Conservation (phyloP, 2,329 filamentous ascomycete genomes). For the Pochonia chlamydosporia region DNA sequence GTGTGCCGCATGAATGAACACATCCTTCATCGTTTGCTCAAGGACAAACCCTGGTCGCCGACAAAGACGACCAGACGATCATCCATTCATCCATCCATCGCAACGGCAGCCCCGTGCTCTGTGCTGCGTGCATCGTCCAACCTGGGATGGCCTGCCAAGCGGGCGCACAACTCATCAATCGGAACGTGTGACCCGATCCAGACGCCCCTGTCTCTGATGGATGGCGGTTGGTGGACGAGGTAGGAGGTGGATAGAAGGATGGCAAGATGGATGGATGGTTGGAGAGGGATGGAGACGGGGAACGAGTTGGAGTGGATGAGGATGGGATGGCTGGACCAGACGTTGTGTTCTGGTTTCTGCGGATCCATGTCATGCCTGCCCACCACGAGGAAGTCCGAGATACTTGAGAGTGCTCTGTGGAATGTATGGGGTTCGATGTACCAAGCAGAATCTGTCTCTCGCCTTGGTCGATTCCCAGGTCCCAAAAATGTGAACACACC, state of each 20-base stretch:
- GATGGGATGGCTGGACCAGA: no score
- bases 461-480: no score
- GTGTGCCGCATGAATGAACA: no score
- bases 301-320: neutral
- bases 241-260: neutral
- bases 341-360: no score
- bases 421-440: no score
- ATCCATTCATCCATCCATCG: neutral
- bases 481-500: neutral
- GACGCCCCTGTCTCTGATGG: neutral
- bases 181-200: neutral
- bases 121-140: neutral
- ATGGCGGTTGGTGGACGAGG: neutral
- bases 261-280: neutral
- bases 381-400: no score
- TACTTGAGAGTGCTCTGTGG: no score
- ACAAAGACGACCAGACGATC: no score
- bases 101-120: neutral
- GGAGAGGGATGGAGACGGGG: neutral
- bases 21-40: no score
- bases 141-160: no score
- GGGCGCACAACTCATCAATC: neutral
- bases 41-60: no score
- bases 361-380: neutral
- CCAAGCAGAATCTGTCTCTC: no score